Evolutionary conservation across 2,329 filamentous ascomycete genomes (phyloP), one percentile per base, ranked within the genome.

Genomic region (Trichoderma breve): DNA sequence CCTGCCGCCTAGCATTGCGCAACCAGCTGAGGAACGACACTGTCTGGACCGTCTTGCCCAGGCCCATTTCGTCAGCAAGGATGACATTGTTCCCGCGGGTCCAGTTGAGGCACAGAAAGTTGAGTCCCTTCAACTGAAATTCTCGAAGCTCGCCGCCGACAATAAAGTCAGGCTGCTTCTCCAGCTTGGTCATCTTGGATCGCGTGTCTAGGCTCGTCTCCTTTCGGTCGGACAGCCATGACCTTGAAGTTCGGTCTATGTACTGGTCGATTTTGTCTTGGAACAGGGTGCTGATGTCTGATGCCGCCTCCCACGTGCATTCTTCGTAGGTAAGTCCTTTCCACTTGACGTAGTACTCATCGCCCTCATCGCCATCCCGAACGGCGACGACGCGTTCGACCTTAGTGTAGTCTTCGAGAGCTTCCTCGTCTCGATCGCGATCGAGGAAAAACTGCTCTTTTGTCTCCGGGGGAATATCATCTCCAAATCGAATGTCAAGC

Each of bases 1-100:
- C 93, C 80, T 99, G 96, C 64, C 87, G 88, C 75, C 95, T 90
- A 72, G 94, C 91, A 82, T 98, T 95, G 70, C 94, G 93, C 73
- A 99, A 87, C 95, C 96, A 99, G 80, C 95, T 98, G 81, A 99
- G 92, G 81, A 98, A 98, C 0, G 95, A 91, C 32, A 99, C 95
- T 0, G 95, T 98, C 83, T 99, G 96, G 0, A 99, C 96, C 0
- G 96, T 99, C 84, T 99, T 99, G 32, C 96, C 96, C 15, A 99
- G 87, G 77, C 96, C 96, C 96, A 99, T 99, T 83, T 99, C 96
- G 80, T 99, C 96, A 63, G 96, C 96, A 68, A 99, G 88, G 77
- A 99, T 98, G 78, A 98, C 96, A 77, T 98, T 99, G 81, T 96
- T 96, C 70, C 90, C 91, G 78, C 92, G 91, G 68, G 93, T 93